A percentile compares a stretch with the other conserved stretches of the same genome.
Conservation (phyloP, 2,329 filamentous ascomycete species). For the Clonostachys byssicola region DNA sequence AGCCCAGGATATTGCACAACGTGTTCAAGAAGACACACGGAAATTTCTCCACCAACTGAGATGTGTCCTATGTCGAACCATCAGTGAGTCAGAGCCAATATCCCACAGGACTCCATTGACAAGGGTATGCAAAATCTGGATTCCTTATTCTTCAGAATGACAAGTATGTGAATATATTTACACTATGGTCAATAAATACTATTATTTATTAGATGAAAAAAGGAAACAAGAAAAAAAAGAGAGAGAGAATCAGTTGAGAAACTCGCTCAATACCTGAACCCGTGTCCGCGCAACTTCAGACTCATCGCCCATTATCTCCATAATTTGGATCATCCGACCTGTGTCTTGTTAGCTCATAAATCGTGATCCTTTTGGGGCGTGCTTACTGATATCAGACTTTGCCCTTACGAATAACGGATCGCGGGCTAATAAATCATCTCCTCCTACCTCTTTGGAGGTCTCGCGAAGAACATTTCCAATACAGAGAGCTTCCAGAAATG, state of each 20-base stretch:
- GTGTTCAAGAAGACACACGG: no score
- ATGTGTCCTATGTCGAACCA: no score
- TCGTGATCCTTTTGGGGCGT: neutral
- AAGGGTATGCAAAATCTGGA: no score
- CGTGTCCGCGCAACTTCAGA: slow-evolving; percentile 56
- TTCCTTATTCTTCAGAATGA: no score
- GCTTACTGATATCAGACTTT: slow-evolving; percentile 56
- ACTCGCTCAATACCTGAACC: slow-evolving; percentile 53
- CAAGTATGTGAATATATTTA: no score
- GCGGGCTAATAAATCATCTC: slow-evolving; percentile 37
- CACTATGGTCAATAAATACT: no score
- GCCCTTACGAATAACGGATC: slow-evolving; percentile 59
- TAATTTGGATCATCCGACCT: slow-evolving; percentile 62
- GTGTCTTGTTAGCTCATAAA: slow-evolving; percentile 2
- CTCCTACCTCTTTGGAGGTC: slow-evolving; percentile 37
- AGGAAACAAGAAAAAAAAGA: no score
- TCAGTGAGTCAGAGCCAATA: no score
- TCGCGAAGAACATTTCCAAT: slow-evolving; percentile 58
- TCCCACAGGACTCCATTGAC: no score
- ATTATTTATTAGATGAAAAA: no score
- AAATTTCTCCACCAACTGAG: no score
- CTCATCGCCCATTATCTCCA: slow-evolving; percentile 54
- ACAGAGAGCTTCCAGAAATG: slow-evolving; percentile 72
- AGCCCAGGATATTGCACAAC: no score
- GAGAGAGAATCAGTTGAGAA: slow-evolving; percentile 20